These are phyloP conservation scores for Eucalyptus viminalis DNA, from an alignment of 345 rosid species.

Conservation along the genomic window DNA sequence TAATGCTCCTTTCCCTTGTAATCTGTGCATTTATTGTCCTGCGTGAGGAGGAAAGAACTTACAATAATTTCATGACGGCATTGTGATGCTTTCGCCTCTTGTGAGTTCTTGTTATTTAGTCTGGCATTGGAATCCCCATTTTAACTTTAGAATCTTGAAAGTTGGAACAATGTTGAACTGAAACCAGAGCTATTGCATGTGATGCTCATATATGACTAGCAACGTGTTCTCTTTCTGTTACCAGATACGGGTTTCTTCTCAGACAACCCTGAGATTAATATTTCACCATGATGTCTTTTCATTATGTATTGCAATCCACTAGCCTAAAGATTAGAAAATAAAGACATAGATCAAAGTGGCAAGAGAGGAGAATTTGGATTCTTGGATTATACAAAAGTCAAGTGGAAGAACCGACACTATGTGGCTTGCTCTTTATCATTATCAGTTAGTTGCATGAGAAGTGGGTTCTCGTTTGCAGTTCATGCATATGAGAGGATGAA, in stretches of 20 bases:
- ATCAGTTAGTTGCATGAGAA: background rate
- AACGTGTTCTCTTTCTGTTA: background rate
- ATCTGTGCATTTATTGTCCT: background rate
- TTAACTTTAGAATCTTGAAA: background rate
- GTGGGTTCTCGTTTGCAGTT: conserved; percentile 7
- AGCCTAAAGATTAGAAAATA: background rate
- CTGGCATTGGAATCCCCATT: background rate
- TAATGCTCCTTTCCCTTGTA: background rate
- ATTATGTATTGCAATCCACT: background rate
- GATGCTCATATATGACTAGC: background rate
- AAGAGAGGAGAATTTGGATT: background rate
- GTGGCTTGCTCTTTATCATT: background rate
- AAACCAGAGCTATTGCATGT: background rate
- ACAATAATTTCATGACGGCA: background rate
- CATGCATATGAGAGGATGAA: conserved; percentile 90
- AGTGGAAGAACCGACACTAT: background rate
- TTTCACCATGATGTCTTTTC: background rate
- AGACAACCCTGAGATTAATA: background rate
- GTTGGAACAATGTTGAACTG: background rate
- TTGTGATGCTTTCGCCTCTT: background rate
- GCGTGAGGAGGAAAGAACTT: background rate
- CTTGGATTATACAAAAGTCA: background rate
- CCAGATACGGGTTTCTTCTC: background rate
- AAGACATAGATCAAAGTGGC: background rate
- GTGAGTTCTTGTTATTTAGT: background rate